Conservation (phyloP, 2,329 filamentous ascomycete species). For the Diaporthe eres region DNA sequence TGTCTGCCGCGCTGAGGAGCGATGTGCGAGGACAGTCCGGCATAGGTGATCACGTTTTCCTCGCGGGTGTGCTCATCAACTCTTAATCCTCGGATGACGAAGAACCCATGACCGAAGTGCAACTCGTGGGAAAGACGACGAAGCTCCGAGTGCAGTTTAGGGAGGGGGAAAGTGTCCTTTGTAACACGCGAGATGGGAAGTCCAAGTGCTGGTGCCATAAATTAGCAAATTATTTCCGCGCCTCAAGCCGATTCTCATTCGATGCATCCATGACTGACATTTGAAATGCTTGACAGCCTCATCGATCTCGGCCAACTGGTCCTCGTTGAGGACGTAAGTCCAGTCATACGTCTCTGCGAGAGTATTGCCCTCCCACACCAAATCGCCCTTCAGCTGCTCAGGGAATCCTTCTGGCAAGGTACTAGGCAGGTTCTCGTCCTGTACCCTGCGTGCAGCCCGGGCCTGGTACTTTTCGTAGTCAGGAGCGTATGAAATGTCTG, state of each 20-base stretch:
- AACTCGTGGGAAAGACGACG: slow-evolving; percentile 67
- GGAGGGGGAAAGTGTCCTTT: slow-evolving; percentile 68
- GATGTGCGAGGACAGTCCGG: slow-evolving; percentile 72
- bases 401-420: slow-evolving; percentile 67
- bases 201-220: slow-evolving; percentile 49
- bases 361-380: slow-evolving; percentile 71
- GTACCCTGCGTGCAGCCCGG: slow-evolving; percentile 60
- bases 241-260: not conserved
- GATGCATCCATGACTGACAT: slow-evolving; percentile 47
- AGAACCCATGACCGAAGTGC: slow-evolving; percentile 72
- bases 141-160: slow-evolving; percentile 63
- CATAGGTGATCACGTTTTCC: slow-evolving; percentile 72
- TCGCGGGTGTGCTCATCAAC: slow-evolving; percentile 66
- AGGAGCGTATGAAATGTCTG: slow-evolving; percentile 71
- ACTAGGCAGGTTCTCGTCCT: slow-evolving; percentile 56
- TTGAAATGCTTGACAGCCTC: slow-evolving; percentile 58
- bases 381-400: slow-evolving; percentile 58
- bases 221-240: not conserved
- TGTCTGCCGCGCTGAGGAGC: slow-evolving; percentile 67
- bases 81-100: slow-evolving; percentile 70
- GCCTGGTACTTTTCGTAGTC: slow-evolving; percentile 67
- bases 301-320: slow-evolving; percentile 65
- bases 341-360: slow-evolving; percentile 65
- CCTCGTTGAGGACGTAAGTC: slow-evolving; percentile 63
- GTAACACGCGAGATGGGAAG: slow-evolving; percentile 59